phyloP scores from a whole-genome alignment of 192 early-diverging fungal species.

The Phlyctochytrium arcticum region DNA sequence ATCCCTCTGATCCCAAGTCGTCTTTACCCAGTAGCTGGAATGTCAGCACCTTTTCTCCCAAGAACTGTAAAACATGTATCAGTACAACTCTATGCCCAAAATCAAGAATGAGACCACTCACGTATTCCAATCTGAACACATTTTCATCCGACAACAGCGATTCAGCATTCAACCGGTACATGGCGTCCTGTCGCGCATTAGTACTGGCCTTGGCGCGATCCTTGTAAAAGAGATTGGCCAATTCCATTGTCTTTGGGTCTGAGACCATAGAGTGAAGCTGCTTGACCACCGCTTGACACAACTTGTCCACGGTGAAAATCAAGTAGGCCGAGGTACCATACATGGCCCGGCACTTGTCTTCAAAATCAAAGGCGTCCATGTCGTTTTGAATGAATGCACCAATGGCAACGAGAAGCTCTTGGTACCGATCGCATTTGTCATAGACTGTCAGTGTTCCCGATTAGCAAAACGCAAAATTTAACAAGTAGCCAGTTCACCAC shows the following conservation, averaged over 20 bases:
- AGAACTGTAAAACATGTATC: conserved; percentile 43
- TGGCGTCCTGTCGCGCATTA: conserved; percentile 43
- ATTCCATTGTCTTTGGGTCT: conserved; percentile 63
- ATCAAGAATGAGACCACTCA: conserved; percentile 34
- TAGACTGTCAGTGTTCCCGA: conserved; percentile 7
- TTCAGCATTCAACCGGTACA: conserved; percentile 49
- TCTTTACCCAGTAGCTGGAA: conserved; percentile 87
- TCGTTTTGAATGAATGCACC: conserved; percentile 77
- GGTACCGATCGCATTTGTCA: conserved; percentile 61
- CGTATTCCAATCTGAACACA: conserved; percentile 76
- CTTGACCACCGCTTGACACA: conserved; percentile 77
- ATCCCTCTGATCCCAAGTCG: conserved; percentile 76
- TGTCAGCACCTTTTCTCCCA: conserved; percentile 61
- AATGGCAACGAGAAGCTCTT: conserved; percentile 67
- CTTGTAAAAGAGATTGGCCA: conserved; percentile 37
- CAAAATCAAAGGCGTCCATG: conserved; percentile 75
- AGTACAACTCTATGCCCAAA: too few species aligned
- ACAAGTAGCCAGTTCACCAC: background rate
- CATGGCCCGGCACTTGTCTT: conserved; percentile 80
- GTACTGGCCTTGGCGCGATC: conserved; percentile 40
- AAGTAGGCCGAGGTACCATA: conserved; percentile 88
- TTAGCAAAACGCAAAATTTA: too few species aligned
- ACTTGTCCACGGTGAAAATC: conserved; percentile 86
- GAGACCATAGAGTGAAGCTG: conserved; percentile 61
- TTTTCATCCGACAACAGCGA: conserved; percentile 62